A percentile compares a stretch with the other conserved stretches of the same genome.
phyloP scores from a whole-genome alignment of 805 yeast genomes.

The Debaryomyces tyrocola region DNA sequence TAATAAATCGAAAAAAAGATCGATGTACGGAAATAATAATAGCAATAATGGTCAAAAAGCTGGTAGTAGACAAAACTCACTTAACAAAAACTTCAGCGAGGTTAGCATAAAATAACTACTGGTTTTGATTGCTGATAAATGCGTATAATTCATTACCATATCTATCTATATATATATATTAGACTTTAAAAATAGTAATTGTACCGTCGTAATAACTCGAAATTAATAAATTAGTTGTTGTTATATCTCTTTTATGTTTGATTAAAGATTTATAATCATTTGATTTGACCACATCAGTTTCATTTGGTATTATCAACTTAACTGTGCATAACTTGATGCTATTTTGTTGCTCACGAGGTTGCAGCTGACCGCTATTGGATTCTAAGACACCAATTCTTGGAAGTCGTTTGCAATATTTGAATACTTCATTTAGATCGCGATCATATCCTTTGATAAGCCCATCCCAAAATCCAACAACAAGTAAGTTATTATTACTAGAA shows the following conservation, averaged over 20 bases:
- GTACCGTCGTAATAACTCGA: constrained; percentile 60
- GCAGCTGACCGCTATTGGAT: constrained; percentile 5
- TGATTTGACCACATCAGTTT: neutral
- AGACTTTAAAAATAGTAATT: constrained; percentile 16
- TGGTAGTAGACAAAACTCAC: constrained; percentile 3
- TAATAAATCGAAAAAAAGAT: constrained; percentile 26
- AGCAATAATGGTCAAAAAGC: constrained; percentile 7
- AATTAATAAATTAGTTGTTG: constrained; percentile 31
- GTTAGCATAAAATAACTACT: neutral
- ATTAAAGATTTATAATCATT: constrained; percentile 11
- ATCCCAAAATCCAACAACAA: constrained; percentile 52
- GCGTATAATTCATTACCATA: neutral
- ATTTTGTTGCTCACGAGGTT: neutral
- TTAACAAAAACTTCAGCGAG: neutral
- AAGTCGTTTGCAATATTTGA: constrained; percentile 10
- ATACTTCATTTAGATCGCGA: constrained; percentile 5
- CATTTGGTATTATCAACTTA: neutral
- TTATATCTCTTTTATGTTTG: constrained; percentile 10
- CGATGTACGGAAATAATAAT: constrained; percentile 29
- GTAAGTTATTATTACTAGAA: constrained; percentile 20
- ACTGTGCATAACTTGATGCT: constrained; percentile 2
- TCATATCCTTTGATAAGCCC: constrained; percentile 35
- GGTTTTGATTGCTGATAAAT: neutral
- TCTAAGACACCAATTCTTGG: constrained; percentile 9
- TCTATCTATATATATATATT: neutral